Base-by-base conservation (phyloP, 495 filamentous ascomycete species). In the Hyaloscypha hepaticicola region DNA sequence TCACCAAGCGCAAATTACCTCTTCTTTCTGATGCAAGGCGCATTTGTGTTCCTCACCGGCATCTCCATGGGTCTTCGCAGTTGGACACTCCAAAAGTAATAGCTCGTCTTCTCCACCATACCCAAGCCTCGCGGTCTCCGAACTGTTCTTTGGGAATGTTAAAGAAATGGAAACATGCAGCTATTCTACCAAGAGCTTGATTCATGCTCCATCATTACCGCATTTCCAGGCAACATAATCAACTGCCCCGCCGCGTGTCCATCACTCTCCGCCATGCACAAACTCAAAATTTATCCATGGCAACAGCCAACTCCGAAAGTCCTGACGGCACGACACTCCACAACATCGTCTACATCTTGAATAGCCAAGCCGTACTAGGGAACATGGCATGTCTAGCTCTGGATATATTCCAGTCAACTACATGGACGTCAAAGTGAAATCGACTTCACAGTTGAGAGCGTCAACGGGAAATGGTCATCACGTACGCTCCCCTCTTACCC, bases 291-390 rank as follows among this genome's bases (percentile, higher is more conserved):
- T 5, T 29, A 25, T 21, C 57, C 19, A 45, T 59, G 33, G 21
- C 57, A 24, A n/a, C 34, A 25, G 26, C 34, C 8, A 59, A 33
- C 33, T 26, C 48, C n/a, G 22, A 26, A 22, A 29, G 19, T 12
- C 19, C 57, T 11, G 57, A 59, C n/a, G 21, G 34, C 57, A 59
- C 21, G 14, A 59, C 27, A 4, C 48, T 26, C 24, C 57, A 7
- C 2, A 48, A 27, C 57, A 12, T 59, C 57, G 45, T 59, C 57
- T 59, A 59, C 21, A 59, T 59, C 21, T 7, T 26, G 8, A 48
- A 59, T 22, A 59, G 0, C 29, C 21, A 21, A 5, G 48, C 25
- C 33, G 27, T 59, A n/a, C 31, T 59, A 7, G 57, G 31, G 6
- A 59, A 59, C 34, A 45, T 63, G 21, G 41, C 50, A 7, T 63